A percentile compares a stretch with the other conserved stretches of the same genome.
Evolutionary conservation across 345 rosid genomes (phyloP).

Genomic region (Eucalyptus coolabah): DNA sequence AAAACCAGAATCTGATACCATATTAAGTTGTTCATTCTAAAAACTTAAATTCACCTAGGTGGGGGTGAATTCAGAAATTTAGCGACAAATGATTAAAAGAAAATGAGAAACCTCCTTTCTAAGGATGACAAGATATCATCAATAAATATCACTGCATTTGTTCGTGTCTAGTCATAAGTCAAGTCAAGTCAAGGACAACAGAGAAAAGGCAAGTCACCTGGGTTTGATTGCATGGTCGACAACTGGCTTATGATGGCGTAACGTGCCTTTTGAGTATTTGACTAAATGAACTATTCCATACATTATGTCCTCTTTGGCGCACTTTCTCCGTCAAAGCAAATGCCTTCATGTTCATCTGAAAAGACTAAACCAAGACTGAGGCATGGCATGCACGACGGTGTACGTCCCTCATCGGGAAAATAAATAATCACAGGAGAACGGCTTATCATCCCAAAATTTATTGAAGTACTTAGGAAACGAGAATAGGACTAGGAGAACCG

Average conservation of each 20-base stretch:
- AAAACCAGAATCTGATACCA: no score
- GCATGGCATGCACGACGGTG: no score
- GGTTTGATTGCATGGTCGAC: fast-evolving
- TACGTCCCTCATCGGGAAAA: no score
- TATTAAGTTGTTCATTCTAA: no score
- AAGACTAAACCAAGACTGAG: neutral
- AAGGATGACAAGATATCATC: no score
- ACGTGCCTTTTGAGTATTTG: neutral
- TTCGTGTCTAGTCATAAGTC: neutral
- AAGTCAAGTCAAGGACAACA: neutral
- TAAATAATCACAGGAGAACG: no score
- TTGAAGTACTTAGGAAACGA: no score
- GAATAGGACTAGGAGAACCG: fast-evolving
- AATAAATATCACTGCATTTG: no score
- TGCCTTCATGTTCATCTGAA: neutral
- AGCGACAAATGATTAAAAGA: no score
- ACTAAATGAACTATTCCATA: neutral
- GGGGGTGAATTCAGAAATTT: neutral
- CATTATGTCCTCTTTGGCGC: neutral
- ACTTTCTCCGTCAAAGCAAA: neutral
- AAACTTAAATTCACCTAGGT: neutral
- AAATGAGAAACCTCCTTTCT: fast-evolving
- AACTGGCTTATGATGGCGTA: neutral
- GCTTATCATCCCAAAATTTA: no score
- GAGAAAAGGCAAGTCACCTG: no score